Evolutionary conservation across 2,329 filamentous ascomycete species (phyloP), one percentile per base, ranked within the genome.

Genomic region (Colletotrichum nymphaeae): DNA sequence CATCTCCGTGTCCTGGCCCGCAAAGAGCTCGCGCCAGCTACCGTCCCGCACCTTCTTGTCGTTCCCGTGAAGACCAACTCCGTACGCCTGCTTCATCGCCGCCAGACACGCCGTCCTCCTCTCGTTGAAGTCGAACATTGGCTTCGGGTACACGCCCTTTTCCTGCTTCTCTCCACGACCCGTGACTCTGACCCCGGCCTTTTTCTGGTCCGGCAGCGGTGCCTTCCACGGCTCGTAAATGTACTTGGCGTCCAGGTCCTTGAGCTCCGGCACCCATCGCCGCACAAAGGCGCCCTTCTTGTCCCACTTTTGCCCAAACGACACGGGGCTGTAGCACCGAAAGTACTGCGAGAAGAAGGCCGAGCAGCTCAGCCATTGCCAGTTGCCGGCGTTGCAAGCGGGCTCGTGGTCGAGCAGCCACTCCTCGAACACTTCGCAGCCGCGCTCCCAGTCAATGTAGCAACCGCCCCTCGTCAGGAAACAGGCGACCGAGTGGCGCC

Each of bases 161-260:
- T 86, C 82, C 42, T 80, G 76, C 24, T 82, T 82, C 7, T 78
- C 79, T 2, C 87, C 88, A 75, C 91, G 86, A 0, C 89, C 90
- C 58, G 85, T 88, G 66, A 94, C 83, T 22, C 89, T 79, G 64
- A 93, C 92, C 0, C 91, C 89, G 69, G 93, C 93, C 77, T 88
- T 90, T 79, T 90, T 93, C 83, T 94, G 91, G 69, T 94, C 93
- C 24, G 82, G 82, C 52, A 92, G 86, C 2, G 91, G 91, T 55
- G 93, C 92, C 78, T 92, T 94, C 91, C 93, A 94, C 6, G 93
- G 93, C 84, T 95, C 93, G 76, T 94, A 95, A 37, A 95, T 94
- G 77, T 89, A 94, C 81, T 93, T 94, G 66, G 88, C 87, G 16
- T 91, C 86, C 74, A 93, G 86, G 0, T 86, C 77, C 70, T 83